phyloP scores from a whole-genome alignment of 306 rosid species.

The Lathyrus sativus region DNA sequence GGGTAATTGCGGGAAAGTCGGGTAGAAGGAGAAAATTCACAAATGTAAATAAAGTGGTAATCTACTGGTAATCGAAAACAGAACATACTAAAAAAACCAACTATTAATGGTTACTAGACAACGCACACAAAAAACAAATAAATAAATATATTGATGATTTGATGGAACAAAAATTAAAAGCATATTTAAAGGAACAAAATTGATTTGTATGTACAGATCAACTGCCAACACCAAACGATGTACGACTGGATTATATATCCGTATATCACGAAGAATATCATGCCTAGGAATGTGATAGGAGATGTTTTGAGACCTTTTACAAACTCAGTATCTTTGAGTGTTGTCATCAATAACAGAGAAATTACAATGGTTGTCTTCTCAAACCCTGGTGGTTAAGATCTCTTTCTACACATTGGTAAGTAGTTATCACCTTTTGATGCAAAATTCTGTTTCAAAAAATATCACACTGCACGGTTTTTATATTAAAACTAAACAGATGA shows the following conservation, averaged over 20 bases:
- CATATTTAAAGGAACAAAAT: not conserved
- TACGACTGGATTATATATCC: not conserved
- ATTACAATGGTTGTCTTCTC: conserved; percentile 34
- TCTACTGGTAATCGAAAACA: not conserved
- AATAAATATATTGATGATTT: not conserved
- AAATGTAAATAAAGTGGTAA: not conserved
- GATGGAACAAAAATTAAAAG: not conserved
- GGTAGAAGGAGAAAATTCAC: not conserved
- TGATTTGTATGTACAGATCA: not conserved
- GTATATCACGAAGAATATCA: not conserved
- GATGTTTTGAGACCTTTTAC: conserved; percentile 49
- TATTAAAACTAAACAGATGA: too few relatives aligned
- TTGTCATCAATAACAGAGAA: conserved; percentile 36
- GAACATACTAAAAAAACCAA: too few relatives aligned
- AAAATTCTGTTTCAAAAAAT: too few relatives aligned
- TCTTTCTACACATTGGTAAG: conserved; percentile 49
- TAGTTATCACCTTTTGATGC: not conserved
- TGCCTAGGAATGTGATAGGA: conserved; percentile 38
- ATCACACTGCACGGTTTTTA: too few relatives aligned
- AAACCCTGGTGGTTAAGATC: conserved; percentile 49
- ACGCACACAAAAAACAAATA: not conserved
- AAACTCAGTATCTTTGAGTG: conserved; percentile 16
- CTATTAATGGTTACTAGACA: not conserved
- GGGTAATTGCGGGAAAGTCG: too few relatives aligned
- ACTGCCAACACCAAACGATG: not conserved